Percentiles rank a stretch among this genome's conserved stretches.
phyloP scores from a whole-genome alignment of 495 filamentous ascomycete species.

The Neurospora sp. region DNA sequence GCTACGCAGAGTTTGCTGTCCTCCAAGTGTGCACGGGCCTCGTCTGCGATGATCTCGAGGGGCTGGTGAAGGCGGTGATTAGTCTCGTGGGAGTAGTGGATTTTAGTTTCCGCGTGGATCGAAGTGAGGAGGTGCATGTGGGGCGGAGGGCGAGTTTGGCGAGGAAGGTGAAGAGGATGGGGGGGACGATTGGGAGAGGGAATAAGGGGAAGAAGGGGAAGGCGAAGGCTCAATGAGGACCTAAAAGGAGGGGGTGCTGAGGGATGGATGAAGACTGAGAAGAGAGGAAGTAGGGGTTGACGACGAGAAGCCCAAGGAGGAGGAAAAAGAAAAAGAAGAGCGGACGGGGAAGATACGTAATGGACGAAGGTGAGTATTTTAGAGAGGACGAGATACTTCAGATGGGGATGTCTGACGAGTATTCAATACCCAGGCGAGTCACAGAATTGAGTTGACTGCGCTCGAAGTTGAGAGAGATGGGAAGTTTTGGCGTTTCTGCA shows the following conservation, averaged over 20 bases:
- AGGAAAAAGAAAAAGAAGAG: not conserved
- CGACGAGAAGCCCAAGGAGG: not conserved
- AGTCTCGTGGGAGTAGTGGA: constrained; percentile 71
- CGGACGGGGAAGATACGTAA: not conserved
- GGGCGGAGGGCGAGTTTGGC: constrained; percentile 8
- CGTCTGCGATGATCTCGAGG: constrained; percentile 59
- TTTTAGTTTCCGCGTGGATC: constrained; percentile 50
- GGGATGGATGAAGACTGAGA: not conserved
- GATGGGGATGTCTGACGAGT: no score
- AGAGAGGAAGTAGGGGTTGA: not conserved
- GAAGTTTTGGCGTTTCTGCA: no score
- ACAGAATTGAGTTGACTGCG: no score
- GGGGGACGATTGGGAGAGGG: constrained; percentile 5
- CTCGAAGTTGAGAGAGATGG: no score
- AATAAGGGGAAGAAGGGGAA: constrained; percentile 1
- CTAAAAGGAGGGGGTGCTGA: not conserved
- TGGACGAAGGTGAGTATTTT: not conserved
- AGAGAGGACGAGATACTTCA: no score
- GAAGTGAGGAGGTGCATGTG: not conserved
- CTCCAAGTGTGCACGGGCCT: constrained; percentile 68
- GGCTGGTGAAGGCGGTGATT: constrained; percentile 52
- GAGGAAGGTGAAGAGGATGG: constrained; percentile 1
- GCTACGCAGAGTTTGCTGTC: constrained; percentile 73
- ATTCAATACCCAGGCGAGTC: no score
- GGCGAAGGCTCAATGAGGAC: not conserved